A percentile compares a stretch with the other conserved stretches of the same genome.
phyloP scores from a whole-genome alignment of 495 filamentous ascomycete species.

The Diplogelasinospora grovesii region DNA sequence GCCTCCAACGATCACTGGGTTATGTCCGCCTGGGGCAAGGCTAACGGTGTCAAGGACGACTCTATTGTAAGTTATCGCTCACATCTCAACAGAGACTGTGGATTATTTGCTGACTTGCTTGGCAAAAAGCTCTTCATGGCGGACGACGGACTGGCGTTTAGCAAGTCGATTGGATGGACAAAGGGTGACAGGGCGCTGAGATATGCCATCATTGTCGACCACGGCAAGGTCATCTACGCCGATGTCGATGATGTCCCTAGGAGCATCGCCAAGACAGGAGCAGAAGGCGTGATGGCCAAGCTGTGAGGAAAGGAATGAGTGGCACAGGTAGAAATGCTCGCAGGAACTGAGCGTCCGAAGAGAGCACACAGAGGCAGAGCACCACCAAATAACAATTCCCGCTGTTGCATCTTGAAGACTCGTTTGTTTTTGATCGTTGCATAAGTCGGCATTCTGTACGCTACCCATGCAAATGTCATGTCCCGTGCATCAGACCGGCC shows the following conservation, averaged over 20 bases:
- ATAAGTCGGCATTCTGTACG: slow-evolving; percentile 28
- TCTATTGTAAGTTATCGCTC: slow-evolving; percentile 56
- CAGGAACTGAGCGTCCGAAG: no score
- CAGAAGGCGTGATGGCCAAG: slow-evolving; percentile 64
- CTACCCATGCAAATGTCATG: slow-evolving; percentile 30
- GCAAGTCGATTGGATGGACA: slow-evolving; percentile 77
- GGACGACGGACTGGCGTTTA: slow-evolving; percentile 71
- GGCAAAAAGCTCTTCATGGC: slow-evolving; percentile 71
- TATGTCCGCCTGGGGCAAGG: slow-evolving; percentile 95
- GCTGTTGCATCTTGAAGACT: neutral
- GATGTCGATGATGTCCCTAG: slow-evolving; percentile 68
- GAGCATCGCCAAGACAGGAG: slow-evolving; percentile 63
- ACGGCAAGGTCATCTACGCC: slow-evolving; percentile 85
- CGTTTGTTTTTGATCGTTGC: slow-evolving; percentile 18
- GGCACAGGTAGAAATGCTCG: no score
- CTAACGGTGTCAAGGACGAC: slow-evolving; percentile 73
- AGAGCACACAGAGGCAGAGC: no score
- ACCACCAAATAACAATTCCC: no score
- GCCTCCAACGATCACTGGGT: slow-evolving; percentile 88
- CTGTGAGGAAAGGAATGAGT: slow-evolving; percentile 37
- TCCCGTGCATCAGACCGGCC: slow-evolving; percentile 26
- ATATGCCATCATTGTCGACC: slow-evolving; percentile 81
- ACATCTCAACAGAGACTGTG: neutral
- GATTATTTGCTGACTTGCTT: neutral
- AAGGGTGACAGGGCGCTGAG: slow-evolving; percentile 66